Evolutionary conservation across 768 basidiomycete species (phyloP), one percentile per base, ranked within the genome.

Genomic region (Chalciporus chontae): DNA sequence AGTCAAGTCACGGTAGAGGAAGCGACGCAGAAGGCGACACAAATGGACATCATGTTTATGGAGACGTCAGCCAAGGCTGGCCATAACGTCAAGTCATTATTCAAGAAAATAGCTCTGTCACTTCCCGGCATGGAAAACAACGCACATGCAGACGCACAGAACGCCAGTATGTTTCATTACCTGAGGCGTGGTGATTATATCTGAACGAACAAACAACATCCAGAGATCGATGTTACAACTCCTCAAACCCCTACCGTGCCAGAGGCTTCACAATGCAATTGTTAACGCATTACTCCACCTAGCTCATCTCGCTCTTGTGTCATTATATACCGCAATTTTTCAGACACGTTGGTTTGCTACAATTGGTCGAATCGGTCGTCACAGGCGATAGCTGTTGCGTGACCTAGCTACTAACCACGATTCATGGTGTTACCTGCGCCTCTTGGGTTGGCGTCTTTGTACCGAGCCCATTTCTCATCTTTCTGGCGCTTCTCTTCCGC

Each of bases 1-100:
- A 99, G 95, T 50, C 94, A 99, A 84, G 95, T 99, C n/a, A 98
- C 95, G 8, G 77, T 94, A 4, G 96, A 99, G 67, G 96, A 98
- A 65, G 92, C 95, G 10, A 95, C 94, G 21, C 82, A 85, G 40
- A 93, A 93, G 64, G 80, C 94, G 13, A 86, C 90, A 40, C 86
- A 95, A 66, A 73, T 96, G 55, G 87, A 85, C 61, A 91, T 98
- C 58, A 91, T 98, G 87, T 96, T 95, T 66, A 98, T 98, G 87
- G 96, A 99, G 72, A 98, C 96, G 8, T 96, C 93, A 24, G 96
- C 96, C 26, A 99, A 99, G 69, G 96, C 96, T 7, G 96, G 96
- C 3, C 96, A 98, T 68, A 99, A 99, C 57, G 96, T 99, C 53
- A 99, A 99, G 76, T 90, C 90, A 57, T 70, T 99, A 58, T 99